A percentile compares a stretch with the other conserved stretches of the same genome.
Evolutionary conservation across 495 filamentous ascomycete genomes (phyloP).

Genomic region (Pyrenopolyporus hunteri): DNA sequence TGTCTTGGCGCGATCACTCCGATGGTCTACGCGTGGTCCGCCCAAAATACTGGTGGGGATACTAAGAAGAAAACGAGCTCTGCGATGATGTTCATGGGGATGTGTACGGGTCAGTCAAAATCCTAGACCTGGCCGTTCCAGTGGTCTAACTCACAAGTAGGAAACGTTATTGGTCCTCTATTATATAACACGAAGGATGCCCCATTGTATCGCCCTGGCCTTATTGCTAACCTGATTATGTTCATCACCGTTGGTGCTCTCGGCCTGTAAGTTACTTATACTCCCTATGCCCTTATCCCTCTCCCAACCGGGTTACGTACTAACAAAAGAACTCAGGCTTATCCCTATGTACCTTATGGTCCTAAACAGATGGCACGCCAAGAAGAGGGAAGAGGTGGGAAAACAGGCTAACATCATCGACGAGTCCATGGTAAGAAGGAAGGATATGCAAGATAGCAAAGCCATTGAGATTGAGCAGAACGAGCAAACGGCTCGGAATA

Average conservation of each 20-base stretch:
- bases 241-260: conserved; percentile 46
- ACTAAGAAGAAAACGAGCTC: conserved; percentile 72
- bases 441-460: conserved; percentile 49
- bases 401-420: conserved; percentile 52
- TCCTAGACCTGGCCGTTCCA: background rate
- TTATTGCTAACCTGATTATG: conserved; percentile 58
- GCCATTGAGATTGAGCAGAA: conserved; percentile 52
- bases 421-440: conserved; percentile 51
- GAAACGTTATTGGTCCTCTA: conserved; percentile 66
- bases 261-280: conserved; percentile 43
- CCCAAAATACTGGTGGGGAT: conserved; percentile 69
- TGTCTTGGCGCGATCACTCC: conserved; percentile 56
- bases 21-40: conserved; percentile 70
- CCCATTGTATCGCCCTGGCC: conserved; percentile 62
- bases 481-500: conserved; percentile 40
- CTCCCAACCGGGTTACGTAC: background rate
- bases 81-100: conserved; percentile 65
- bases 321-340: conserved; percentile 35
- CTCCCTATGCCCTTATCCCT: background rate
- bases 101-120: conserved; percentile 52
- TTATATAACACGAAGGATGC: conserved; percentile 66
- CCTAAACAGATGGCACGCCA: conserved; percentile 55
- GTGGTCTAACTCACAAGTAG: conserved; percentile 33
- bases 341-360: conserved; percentile 56
- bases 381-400: conserved; percentile 49